A percentile compares a stretch with the other conserved stretches of the same genome.
These are phyloP conservation scores for Castanospermum australe DNA, from an alignment of 306 rosid genomes.

Conservation along the genomic window DNA sequence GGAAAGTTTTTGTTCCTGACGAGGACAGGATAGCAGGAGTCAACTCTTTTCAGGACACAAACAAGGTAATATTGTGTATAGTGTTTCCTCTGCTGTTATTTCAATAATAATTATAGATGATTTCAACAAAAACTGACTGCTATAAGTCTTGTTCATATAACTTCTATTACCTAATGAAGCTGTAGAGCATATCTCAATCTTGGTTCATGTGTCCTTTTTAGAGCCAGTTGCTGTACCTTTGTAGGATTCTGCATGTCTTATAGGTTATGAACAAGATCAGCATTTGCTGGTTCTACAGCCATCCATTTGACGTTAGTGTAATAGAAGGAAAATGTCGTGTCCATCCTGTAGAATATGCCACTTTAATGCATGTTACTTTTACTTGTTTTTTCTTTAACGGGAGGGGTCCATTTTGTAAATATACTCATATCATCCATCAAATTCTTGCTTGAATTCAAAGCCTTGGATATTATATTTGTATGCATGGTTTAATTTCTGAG, in stretches of 20 bases:
- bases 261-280: constrained; percentile 12
- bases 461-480: neutral
- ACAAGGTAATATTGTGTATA: constrained; percentile 52
- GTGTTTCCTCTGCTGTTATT: neutral
- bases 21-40: constrained; percentile 81
- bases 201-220: neutral
- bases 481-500: no score
- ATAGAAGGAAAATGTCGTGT: neutral
- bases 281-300: constrained; percentile 5
- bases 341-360: neutral
- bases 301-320: neutral
- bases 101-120: neutral
- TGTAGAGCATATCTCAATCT: neutral
- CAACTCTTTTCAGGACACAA: constrained; percentile 86
- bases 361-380: neutral
- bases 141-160: neutral
- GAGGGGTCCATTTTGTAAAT: neutral
- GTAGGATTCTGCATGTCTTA: constrained; percentile 13
- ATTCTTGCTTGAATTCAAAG: neutral
- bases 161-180: neutral
- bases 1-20: constrained; percentile 70
- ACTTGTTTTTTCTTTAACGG: neutral
- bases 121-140: neutral
- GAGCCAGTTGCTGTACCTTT: neutral
- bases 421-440: neutral